Percentiles rank a stretch among this genome's conserved stretches.
These are phyloP conservation scores for Paraglomus occultum DNA, from an alignment of 192 early-diverging fungal species.

Conservation along the genomic window DNA sequence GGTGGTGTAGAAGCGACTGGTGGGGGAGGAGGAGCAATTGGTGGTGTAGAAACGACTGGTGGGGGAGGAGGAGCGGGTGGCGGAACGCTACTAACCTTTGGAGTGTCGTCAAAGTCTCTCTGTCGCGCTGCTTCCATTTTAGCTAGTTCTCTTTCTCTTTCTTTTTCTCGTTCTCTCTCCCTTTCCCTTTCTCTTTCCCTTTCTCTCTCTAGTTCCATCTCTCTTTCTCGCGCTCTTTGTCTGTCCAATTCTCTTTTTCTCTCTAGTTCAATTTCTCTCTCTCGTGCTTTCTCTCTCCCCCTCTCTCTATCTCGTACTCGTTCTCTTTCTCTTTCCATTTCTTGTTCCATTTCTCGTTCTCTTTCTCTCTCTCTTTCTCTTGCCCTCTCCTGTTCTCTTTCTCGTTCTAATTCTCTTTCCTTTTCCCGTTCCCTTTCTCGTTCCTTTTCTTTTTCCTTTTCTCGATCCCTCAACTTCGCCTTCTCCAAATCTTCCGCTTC, in stretches of 20 bases:
- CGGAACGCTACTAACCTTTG: background rate
- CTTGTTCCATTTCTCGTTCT: background rate
- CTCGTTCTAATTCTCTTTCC: constrained; percentile 35
- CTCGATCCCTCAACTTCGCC: constrained; percentile 26
- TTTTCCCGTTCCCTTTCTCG: constrained; percentile 40
- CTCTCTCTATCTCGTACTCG: constrained; percentile 14
- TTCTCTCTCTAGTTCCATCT: constrained; percentile 15
- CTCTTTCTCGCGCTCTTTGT: background rate
- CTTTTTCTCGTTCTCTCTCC: constrained; percentile 35
- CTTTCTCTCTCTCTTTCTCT: constrained; percentile 10
- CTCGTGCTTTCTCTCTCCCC: constrained; percentile 5
- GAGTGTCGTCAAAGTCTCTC: constrained; percentile 6
- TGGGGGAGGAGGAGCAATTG: constrained; percentile 12
- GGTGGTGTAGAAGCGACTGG: constrained; percentile 14
- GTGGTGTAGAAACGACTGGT: constrained; percentile 27
- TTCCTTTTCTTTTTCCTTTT: constrained; percentile 29
- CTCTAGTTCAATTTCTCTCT: constrained; percentile 4
- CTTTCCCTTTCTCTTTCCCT: constrained; percentile 25
- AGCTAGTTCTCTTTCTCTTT: constrained; percentile 25
- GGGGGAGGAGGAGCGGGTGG: constrained; percentile 31
- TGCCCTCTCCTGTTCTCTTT: constrained; percentile 18
- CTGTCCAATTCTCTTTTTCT: constrained; percentile 16
- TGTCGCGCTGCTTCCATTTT: constrained; percentile 16
- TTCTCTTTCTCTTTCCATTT: constrained; percentile 18
- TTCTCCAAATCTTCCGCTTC: constrained; percentile 36